Evolutionary conservation across 1,284 basidiomycete species (phyloP), one percentile per base, ranked within the genome.

Genomic region (Irpex sp.): DNA sequence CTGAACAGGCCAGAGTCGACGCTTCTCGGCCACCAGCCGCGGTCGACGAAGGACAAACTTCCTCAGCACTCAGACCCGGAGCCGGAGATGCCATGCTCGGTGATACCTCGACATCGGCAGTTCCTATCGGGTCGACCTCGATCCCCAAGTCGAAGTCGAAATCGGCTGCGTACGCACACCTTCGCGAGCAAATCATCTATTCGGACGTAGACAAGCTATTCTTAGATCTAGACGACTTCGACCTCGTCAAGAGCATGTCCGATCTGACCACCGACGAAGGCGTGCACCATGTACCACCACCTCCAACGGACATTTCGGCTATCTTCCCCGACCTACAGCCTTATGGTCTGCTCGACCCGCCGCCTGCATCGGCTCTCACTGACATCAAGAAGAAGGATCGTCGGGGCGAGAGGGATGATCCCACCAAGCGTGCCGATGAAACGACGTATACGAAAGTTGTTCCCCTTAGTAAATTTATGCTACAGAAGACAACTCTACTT

Each of bases 271-370:
- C 77, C 2, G 76, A 81, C 49, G 63, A 67, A 26, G 60, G 77
- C 13, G 71, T 79, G 26, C 67, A 69, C 37, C 68, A 74, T 19
- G 75, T 71, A 21, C 74, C 75, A 19, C 74, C 80, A 57, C 70
- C 79, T 17, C 74, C 79, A 57, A 70, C 79, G 39, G 85, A 84
- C 67, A 72, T 88, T 26, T 79, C 81, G 1, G 78, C 79, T 36
- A 81, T 89, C 50, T 92, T 89, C 69, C 88, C 85, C 9, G 90
- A 89, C 63, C 77, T 88, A 31, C 83, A 81, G 57, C 79, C 83
- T 8, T 77, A 83, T 35, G 78, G 77, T 21, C 73, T 89, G 53
- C 75, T 85, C 43, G 86, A 87, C 65, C 75, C 82, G 47, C 71
- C 77, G 31, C 74, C 74, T 3, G 63, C 71, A 37, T 61, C 69